Evolutionary conservation across 352 stramenopile species (phyloP).

Genomic region (Peronospora destructor): DNA sequence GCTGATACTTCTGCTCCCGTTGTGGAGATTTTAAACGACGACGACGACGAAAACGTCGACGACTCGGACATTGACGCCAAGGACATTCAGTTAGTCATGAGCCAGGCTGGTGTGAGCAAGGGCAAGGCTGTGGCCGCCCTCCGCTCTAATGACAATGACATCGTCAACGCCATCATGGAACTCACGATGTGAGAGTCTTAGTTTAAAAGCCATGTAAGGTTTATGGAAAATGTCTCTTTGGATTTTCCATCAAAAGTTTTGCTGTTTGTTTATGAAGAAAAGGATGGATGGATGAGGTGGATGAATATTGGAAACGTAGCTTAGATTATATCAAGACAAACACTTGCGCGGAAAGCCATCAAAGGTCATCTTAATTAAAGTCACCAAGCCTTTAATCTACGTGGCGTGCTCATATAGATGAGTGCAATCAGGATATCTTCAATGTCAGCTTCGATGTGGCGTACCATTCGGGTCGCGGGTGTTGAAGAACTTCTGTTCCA

Average conservation of each 20-base stretch:
- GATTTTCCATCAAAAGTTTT: conserved; percentile 8
- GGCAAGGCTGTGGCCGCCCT: conserved; percentile 94
- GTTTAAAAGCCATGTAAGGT: conserved; percentile 23
- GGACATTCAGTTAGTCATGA: conserved; percentile 99
- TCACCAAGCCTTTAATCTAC: too few species aligned
- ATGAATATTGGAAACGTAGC: too few species aligned
- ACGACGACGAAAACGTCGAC: conserved; percentile 90
- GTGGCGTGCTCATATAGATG: too few species aligned
- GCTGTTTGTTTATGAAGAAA: too few species aligned
- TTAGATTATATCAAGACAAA: too few species aligned
- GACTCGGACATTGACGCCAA: conserved; percentile 95
- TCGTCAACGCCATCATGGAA: conserved; percentile 99
- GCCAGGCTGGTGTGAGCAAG: conserved; percentile 87
- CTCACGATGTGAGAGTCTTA: conserved; percentile 91
- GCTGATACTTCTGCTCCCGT: conserved; percentile 40
- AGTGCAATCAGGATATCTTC: too few species aligned
- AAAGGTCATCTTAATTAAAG: too few species aligned
- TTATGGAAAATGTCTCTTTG: conserved; percentile 27
- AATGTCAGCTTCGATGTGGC: too few species aligned
- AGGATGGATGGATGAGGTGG: too few species aligned
- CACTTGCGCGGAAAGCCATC: too few species aligned
- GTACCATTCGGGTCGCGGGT: too few species aligned
- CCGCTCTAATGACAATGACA: conserved; percentile 97
- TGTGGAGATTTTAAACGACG: conserved; percentile 37
- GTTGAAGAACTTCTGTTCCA: too few species aligned